These are phyloP conservation scores for Scolecobasidium constrictum DNA, from an alignment of 2,329 filamentous ascomycete species.

Conservation along the genomic window DNA sequence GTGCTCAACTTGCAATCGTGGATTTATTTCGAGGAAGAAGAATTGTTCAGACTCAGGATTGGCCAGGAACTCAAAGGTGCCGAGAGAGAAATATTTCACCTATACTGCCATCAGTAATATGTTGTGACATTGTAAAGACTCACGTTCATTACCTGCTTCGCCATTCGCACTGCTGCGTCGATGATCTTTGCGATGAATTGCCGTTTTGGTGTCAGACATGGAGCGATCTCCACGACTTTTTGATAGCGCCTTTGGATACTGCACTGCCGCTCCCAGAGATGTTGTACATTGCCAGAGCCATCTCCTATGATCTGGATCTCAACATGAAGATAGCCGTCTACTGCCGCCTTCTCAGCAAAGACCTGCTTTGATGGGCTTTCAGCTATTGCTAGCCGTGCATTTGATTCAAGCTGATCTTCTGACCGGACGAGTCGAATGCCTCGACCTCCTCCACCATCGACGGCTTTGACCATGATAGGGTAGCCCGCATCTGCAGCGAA, in stretches of 20 bases:
- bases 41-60: constrained; percentile 37
- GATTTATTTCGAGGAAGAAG: constrained; percentile 52
- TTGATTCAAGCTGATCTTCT: constrained; percentile 32
- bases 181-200: constrained; percentile 38
- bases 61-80: constrained; percentile 55
- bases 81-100: constrained; percentile 47
- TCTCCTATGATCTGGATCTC: constrained; percentile 53
- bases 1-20: constrained; percentile 50
- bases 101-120: constrained; percentile 48
- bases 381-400: constrained; percentile 40
- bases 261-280: constrained; percentile 51
- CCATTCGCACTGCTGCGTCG: constrained; percentile 42
- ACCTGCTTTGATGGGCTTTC: constrained; percentile 48
- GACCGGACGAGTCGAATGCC: constrained; percentile 45
- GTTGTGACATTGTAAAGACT: constrained; percentile 50
- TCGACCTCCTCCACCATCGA: constrained; percentile 51
- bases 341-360: constrained; percentile 51
- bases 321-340: constrained; percentile 48
- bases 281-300: constrained; percentile 38
- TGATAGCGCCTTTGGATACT: constrained; percentile 50
- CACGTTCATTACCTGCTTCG: constrained; percentile 34
- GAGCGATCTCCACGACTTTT: constrained; percentile 50
- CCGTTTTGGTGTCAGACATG: constrained; percentile 38
- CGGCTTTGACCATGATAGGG: constrained; percentile 53
- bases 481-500: constrained; percentile 50